Evolutionary conservation across 495 filamentous ascomycete species (phyloP).

Genomic region (Bacidia gigantensis): DNA sequence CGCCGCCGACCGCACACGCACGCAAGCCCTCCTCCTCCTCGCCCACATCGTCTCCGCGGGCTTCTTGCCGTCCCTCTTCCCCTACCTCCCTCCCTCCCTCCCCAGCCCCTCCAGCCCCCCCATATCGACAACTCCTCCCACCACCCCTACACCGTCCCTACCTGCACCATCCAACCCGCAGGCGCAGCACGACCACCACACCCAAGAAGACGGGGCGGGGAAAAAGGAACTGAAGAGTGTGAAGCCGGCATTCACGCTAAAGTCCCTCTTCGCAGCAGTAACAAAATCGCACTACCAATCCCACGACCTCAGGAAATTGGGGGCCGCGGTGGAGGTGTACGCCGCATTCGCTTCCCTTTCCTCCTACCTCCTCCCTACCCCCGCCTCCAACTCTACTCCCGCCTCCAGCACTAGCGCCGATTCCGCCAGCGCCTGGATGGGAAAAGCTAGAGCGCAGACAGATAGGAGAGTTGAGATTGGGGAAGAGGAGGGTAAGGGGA

Average conservation of each 20-base stretch:
- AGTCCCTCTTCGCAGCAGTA: conserved; percentile 44
- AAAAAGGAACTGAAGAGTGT: conserved; percentile 18
- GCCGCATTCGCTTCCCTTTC: conserved; percentile 40
- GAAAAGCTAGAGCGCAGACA: not conserved
- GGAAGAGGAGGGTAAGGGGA: not conserved
- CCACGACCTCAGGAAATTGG: conserved; percentile 59
- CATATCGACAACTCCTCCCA: not conserved
- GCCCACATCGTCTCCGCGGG: no score
- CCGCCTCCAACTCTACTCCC: not conserved
- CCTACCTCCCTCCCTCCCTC: not conserved
- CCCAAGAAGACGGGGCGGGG: not conserved
- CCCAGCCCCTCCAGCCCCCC: not conserved
- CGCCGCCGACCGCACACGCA: not conserved
- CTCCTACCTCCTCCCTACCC: conserved; percentile 17
- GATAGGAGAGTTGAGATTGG: not conserved
- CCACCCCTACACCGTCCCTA: not conserved
- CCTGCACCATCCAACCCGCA: not conserved
- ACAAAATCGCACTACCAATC: conserved; percentile 77
- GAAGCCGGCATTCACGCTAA: not conserved
- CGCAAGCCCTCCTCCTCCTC: not conserved
- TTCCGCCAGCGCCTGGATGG: not conserved
- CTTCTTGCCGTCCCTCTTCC: not conserved
- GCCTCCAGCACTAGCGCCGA: not conserved
- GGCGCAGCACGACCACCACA: not conserved
- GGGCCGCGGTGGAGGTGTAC: conserved; percentile 67